These are phyloP conservation scores for Aspergillus alliaceus DNA, from an alignment of 2,329 filamentous ascomycete genomes.

Conservation along the genomic window DNA sequence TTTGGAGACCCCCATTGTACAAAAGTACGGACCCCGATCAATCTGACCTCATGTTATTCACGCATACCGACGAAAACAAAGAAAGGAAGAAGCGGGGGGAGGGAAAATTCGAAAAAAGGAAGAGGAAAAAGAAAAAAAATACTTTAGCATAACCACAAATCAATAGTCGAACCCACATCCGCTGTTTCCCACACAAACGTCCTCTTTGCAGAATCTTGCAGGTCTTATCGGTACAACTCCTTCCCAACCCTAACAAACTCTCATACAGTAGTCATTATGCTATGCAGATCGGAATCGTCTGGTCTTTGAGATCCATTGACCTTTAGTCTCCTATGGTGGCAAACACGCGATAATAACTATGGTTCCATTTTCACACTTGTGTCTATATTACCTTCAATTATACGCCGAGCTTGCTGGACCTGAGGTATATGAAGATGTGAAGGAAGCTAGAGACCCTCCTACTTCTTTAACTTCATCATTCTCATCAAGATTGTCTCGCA, in stretches of 20 bases:
- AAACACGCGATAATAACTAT: constrained; percentile 3
- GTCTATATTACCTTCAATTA: background rate
- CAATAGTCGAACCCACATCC: background rate
- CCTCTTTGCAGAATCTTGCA: background rate
- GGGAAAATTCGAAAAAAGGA: too few species aligned
- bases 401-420: background rate
- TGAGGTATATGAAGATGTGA: background rate
- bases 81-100: constrained; percentile 1
- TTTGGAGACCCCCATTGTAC: background rate
- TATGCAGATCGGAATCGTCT: constrained; percentile 7
- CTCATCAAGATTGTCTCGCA: background rate
- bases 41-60: background rate
- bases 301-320: constrained; percentile 9
- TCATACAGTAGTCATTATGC: background rate
- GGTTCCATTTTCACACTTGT: background rate
- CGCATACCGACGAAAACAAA: background rate
- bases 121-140: background rate
- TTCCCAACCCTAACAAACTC: background rate
- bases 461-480: background rate
- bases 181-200: background rate
- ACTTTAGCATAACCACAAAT: constrained; percentile 6
- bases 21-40: background rate
- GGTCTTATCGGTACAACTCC: background rate
- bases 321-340: constrained; percentile 12
- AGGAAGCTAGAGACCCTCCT: background rate